Percentiles rank a stretch among this genome's conserved stretches.
These are phyloP conservation scores for Symbiodinium pilosum DNA, from an alignment of 73 alveolate species.

Conservation along the genomic window DNA sequence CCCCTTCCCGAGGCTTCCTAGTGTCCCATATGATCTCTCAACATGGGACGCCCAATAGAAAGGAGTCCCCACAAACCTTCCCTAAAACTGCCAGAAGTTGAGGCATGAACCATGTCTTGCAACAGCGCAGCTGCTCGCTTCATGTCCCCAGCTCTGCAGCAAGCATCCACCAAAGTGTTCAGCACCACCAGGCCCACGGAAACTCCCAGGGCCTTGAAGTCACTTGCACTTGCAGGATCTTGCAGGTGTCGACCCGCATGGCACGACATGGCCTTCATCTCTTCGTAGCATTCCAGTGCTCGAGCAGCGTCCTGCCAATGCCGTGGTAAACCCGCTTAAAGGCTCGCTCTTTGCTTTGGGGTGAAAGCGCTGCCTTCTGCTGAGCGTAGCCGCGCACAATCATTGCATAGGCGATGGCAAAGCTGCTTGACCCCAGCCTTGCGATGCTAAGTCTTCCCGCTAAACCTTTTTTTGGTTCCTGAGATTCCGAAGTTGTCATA, in stretches of 20 bases:
- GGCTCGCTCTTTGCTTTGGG: too few species aligned
- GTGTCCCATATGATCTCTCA: too few species aligned
- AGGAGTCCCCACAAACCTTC: too few species aligned
- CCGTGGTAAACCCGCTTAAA: neutral
- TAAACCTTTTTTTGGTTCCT: neutral
- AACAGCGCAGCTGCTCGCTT: constrained; percentile 8
- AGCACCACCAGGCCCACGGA: constrained; percentile 82
- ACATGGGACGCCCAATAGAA: too few species aligned
- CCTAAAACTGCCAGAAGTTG: too few species aligned
- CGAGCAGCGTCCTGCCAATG: constrained; percentile 26
- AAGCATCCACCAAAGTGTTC: constrained; percentile 83
- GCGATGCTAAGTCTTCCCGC: neutral
- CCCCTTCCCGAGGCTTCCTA: too few species aligned
- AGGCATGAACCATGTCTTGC: constrained; percentile 50
- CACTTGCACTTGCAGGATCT: too few species aligned
- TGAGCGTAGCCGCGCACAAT: constrained; percentile 84
- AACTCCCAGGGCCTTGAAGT: constrained; percentile 42
- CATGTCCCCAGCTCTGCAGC: constrained; percentile 73
- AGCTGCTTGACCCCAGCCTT: constrained; percentile 51
- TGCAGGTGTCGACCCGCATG: too few species aligned
- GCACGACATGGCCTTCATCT: constrained; percentile 71
- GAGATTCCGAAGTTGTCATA: too few species aligned
- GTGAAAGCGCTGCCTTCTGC: too few species aligned
- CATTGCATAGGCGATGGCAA: constrained; percentile 89
- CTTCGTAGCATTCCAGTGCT: constrained; percentile 68